These are phyloP conservation scores for Actinidia arguta DNA, from an alignment of 179 eudicot species.

Conservation along the genomic window DNA sequence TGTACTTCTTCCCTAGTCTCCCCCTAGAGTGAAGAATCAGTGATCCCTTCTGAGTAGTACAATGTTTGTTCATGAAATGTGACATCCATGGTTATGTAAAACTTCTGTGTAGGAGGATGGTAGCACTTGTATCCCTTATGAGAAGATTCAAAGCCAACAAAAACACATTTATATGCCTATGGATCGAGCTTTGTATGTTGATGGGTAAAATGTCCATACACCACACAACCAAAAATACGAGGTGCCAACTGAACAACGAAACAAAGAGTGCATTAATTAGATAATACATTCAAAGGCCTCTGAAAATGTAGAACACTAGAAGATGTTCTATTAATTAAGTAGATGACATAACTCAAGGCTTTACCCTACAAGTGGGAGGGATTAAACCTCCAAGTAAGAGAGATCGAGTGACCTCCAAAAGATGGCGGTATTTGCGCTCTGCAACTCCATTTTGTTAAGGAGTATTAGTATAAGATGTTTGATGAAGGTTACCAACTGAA, in stretches of 20 bases:
- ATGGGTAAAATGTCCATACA: neutral
- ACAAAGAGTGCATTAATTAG: neutral
- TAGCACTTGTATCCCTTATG: too few relatives aligned
- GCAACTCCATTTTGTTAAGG: too few relatives aligned
- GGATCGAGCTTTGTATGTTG: neutral
- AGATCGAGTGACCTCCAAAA: too few relatives aligned
- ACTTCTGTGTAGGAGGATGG: too few relatives aligned
- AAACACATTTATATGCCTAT: neutral
- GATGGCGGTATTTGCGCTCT: too few relatives aligned
- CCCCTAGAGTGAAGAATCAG: too few relatives aligned
- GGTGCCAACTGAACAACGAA: neutral
- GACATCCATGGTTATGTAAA: neutral
- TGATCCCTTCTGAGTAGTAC: neutral
- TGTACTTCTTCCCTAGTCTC: neutral
- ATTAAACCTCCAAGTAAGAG: too few relatives aligned
- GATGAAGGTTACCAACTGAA: too few relatives aligned
- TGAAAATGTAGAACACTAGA: neutral
- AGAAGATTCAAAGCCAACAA: neutral
- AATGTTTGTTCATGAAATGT: neutral
- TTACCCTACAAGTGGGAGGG: too few relatives aligned
- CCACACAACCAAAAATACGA: neutral
- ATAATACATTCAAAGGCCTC: neutral
- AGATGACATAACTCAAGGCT: too few relatives aligned
- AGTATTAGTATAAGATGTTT: too few relatives aligned
- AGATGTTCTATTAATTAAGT: neutral